A percentile compares a stretch with the other conserved stretches of the same genome.
Conservation (phyloP, 371 early-diverging fungal genomes). For the Lichtheimia corymbifera region DNA sequence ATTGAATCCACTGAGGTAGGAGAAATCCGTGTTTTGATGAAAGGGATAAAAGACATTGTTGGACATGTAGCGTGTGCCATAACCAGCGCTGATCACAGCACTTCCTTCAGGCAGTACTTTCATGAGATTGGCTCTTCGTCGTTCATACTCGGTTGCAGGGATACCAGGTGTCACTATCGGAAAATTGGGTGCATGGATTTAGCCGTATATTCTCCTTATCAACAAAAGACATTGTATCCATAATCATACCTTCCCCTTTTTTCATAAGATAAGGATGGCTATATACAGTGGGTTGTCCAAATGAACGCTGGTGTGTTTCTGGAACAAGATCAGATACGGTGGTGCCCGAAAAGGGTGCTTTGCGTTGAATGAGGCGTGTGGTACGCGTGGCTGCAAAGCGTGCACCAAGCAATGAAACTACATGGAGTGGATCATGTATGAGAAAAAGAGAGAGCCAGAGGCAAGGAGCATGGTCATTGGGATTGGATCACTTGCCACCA, state of each 20-base stretch:
- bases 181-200: background rate
- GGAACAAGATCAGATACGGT: constrained; percentile 26
- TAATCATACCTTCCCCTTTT: constrained; percentile 73
- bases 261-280: constrained; percentile 84
- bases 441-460: no score
- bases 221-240: background rate
- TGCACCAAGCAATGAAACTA: no score
- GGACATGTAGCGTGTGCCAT: constrained; percentile 83
- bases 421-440: no score
- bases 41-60: constrained; percentile 95
- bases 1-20: constrained; percentile 87
- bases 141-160: constrained; percentile 68
- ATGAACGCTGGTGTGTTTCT: constrained; percentile 39
- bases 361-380: no score
- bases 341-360: constrained; percentile 10
- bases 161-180: constrained; percentile 81
- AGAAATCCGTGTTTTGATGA: constrained; percentile 90
- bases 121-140: constrained; percentile 71
- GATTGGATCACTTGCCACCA: no score
- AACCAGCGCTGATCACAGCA: constrained; percentile 74
- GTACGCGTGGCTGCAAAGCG: no score
- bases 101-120: constrained; percentile 62
- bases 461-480: no score
- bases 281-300: constrained; percentile 79
- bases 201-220: background rate